A percentile compares a stretch with the other conserved stretches of the same genome.
These are phyloP conservation scores for Biscogniauxia sp. DNA, from an alignment of 2,329 filamentous ascomycete genomes.

Conservation along the genomic window DNA sequence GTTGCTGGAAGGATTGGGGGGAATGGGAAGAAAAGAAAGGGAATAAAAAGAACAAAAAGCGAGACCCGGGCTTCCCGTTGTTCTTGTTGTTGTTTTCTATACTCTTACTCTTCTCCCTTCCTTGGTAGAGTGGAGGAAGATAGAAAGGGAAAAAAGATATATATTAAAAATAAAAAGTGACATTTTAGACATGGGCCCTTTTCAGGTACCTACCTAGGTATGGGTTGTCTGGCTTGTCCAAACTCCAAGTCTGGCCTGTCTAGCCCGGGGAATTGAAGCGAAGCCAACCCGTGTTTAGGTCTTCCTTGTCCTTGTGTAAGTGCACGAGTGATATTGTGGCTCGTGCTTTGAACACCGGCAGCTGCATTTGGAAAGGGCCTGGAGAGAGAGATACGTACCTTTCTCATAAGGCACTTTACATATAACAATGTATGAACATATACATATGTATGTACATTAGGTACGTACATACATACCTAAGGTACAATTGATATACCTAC, in stretches of 20 bases:
- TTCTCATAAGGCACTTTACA: not conserved
- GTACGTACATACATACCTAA: no score
- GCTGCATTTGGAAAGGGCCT: not conserved
- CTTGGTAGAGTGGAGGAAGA: no score
- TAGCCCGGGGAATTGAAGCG: constrained; percentile 10
- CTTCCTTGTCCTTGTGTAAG: constrained; percentile 3
- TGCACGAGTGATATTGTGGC: constrained; percentile 12
- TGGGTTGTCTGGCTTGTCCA: no score
- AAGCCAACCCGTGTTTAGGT: constrained; percentile 1
- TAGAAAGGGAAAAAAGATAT: no score
- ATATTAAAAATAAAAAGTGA: not conserved
- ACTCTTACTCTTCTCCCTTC: no score
- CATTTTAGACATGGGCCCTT: not conserved
- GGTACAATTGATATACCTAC: no score
- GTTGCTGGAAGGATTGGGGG: not conserved
- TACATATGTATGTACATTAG: no score
- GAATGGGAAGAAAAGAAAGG: not conserved
- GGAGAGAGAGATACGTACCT: not conserved
- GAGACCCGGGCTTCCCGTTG: no score
- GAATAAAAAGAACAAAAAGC: no score
- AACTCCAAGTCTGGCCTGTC: not conserved
- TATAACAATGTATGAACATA: no score
- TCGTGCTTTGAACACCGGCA: constrained; percentile 12
- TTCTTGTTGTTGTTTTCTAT: no score
- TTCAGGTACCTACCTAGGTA: no score